Evolutionary conservation across 305 asterid species (phyloP).

Genomic region (Solanum hybrid): DNA sequence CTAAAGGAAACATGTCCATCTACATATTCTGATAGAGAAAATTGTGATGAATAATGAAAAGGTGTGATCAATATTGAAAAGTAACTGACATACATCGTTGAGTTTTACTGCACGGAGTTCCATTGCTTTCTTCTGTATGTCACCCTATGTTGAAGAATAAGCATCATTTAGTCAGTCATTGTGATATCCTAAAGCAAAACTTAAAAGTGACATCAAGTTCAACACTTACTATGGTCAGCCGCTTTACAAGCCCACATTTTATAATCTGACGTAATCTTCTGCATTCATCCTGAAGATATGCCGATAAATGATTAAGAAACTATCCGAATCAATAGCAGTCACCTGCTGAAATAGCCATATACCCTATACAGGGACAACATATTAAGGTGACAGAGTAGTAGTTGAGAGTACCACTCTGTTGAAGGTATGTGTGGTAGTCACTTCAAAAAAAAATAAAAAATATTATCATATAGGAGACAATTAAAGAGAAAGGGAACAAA

Average conservation of each 20-base stretch:
- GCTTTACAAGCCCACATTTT: constrained; percentile 73
- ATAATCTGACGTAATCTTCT: constrained; percentile 71
- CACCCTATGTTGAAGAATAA: constrained; percentile 47
- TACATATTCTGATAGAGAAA: not conserved
- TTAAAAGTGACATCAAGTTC: not conserved
- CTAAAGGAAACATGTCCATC: not conserved
- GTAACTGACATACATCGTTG: constrained; percentile 34
- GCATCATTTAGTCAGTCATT: not conserved
- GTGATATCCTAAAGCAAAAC: not conserved
- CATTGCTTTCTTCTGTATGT: constrained; percentile 65
- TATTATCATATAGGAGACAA: not conserved
- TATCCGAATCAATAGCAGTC: not conserved
- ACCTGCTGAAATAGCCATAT: not conserved
- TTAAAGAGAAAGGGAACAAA: not conserved
- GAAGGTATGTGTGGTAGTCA: not conserved
- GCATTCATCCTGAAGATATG: constrained; percentile 66
- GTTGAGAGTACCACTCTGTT: not conserved
- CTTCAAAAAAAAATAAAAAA: not conserved
- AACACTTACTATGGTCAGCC: constrained; percentile 59
- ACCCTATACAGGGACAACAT: not conserved
- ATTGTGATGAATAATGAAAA: constrained; percentile 16
- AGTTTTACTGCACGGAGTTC: constrained; percentile 62
- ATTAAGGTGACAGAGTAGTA: not conserved
- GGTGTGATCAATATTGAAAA: not conserved
- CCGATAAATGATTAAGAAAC: not conserved